Evolutionary conservation across 768 basidiomycete species (phyloP), one percentile per base, ranked within the genome.

Genomic region (Epithele typhae): DNA sequence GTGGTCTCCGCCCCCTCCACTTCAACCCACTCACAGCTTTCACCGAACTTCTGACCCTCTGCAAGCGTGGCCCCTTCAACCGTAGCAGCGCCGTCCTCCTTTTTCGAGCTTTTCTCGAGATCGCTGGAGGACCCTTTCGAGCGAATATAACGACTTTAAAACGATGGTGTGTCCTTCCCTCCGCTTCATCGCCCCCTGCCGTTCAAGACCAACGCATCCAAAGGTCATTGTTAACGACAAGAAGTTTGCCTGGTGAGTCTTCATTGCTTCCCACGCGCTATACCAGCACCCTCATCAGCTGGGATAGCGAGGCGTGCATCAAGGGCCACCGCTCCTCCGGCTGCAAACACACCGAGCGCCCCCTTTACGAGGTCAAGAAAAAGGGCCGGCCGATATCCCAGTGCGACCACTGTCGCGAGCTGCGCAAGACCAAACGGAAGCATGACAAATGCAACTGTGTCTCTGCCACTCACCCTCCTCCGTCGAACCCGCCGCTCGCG

Each of bases 311-410:
- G 71, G 85, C 90, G 11, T 96, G 93, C 66, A 93, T 94, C 63
- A 93, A 93, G 68, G 93, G 93, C 0, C 92, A 96, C 60, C 82
- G 93, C 43, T 93, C 92, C 10, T 92, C 91, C 3, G 81, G 81
- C 12, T 96, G 93, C 64, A 77, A 78, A 40, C 93, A 96, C 62
- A 81, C 81, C 24, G 88, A 92, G 56, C 75, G 93, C 17, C 91
- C 92, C 3, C 73, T 96, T n/a, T 92, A 89, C 52, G 90, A 94
- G 64, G 83, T 95, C 49, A 90, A 92, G 74, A 89, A 87, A 72
- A 93, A 95, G 63, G 93, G 93, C 2, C 77, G 93, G 6, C 93
- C 93, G 0, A 79, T 92, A 14, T 91, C 92, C 5, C 92, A 95
- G 63, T 96, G 93, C 67, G 75, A 79, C 44, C 82, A 81, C 55